A percentile compares a stretch with the other conserved stretches of the same genome.
Evolutionary conservation across 306 rosid genomes (phyloP).

Genomic region (Sophora flavescens): DNA sequence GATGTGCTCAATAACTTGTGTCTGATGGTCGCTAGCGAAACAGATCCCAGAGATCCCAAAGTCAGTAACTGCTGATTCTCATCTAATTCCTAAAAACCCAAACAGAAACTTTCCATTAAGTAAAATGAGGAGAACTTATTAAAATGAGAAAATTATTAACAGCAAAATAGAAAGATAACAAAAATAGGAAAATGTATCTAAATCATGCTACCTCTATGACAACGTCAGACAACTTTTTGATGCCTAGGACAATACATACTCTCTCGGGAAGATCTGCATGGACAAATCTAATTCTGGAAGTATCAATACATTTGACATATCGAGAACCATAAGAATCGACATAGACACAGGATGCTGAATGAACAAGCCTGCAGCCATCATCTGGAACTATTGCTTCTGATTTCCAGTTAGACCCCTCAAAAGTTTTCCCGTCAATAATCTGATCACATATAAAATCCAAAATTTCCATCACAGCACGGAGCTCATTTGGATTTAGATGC

Average conservation of each 20-base stretch:
- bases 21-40: slow-evolving; percentile 65
- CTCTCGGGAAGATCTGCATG: slow-evolving; percentile 92
- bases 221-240: slow-evolving; percentile 80
- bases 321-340: slow-evolving; percentile 90
- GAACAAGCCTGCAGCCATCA: slow-evolving; percentile 95
- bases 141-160: slow-evolving; percentile 13
- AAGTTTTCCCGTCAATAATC: slow-evolving; percentile 56
- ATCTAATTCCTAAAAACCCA: slow-evolving; percentile 78
- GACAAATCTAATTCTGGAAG: slow-evolving; percentile 85
- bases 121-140: slow-evolving; percentile 31
- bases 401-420: slow-evolving; percentile 58
- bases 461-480: slow-evolving; percentile 93
- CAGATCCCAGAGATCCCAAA: slow-evolving; percentile 66
- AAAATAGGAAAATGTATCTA: slow-evolving; percentile 38
- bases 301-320: slow-evolving; percentile 79
- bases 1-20: slow-evolving; percentile 79
- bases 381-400: slow-evolving; percentile 91
- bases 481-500: slow-evolving; percentile 94
- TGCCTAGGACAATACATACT: slow-evolving; percentile 72
- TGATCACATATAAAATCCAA: slow-evolving; percentile 83
- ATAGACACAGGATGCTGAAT: slow-evolving; percentile 81
- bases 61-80: slow-evolving; percentile 64
- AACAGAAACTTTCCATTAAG: slow-evolving; percentile 49
- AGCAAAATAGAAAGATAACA: slow-evolving; percentile 6
- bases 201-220: slow-evolving; percentile 79